phyloP scores from a whole-genome alignment of 2,329 filamentous ascomycete species.

The Cordyceps farinosa region DNA sequence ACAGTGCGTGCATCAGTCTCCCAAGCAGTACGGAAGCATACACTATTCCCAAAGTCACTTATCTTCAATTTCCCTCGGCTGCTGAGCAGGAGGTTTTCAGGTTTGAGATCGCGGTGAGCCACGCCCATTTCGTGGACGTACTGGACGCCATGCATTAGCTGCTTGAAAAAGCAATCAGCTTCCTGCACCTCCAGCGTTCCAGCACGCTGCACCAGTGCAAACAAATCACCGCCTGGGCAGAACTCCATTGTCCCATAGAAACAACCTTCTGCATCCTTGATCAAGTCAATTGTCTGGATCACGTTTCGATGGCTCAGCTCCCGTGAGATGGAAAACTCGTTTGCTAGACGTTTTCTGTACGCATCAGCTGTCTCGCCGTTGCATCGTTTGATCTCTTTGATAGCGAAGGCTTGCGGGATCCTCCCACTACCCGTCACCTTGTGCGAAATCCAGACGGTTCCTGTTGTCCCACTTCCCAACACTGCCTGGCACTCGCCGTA shows the following conservation, averaged over 20 bases:
- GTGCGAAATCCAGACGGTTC: constrained; percentile 95
- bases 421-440: constrained; percentile 88
- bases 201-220: constrained; percentile 85
- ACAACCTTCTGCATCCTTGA: constrained; percentile 94
- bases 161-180: constrained; percentile 98
- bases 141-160: constrained; percentile 97
- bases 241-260: constrained; percentile 99
- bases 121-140: constrained; percentile 99
- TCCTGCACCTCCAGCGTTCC: constrained; percentile 89
- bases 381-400: constrained; percentile 94
- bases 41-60: constrained; percentile 96
- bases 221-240: constrained; percentile 92
- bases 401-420: constrained; percentile 90
- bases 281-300: constrained; percentile 92
- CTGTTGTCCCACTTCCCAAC: constrained; percentile 92
- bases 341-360: constrained; percentile 99
- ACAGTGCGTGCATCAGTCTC: constrained; percentile 98
- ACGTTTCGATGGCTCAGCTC: constrained; percentile 95
- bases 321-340: constrained; percentile 97
- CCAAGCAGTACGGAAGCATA: constrained; percentile 99
- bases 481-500: constrained; percentile 98
- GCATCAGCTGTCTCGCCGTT: constrained; percentile 92
- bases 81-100: constrained; percentile 91
- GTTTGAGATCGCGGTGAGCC: constrained; percentile 92
- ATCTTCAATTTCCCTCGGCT: constrained; percentile 93